Evolutionary conservation across 495 filamentous ascomycete species (phyloP), one percentile per base, ranked within the genome.

Genomic region (Talaromyces nanjingensis): DNA sequence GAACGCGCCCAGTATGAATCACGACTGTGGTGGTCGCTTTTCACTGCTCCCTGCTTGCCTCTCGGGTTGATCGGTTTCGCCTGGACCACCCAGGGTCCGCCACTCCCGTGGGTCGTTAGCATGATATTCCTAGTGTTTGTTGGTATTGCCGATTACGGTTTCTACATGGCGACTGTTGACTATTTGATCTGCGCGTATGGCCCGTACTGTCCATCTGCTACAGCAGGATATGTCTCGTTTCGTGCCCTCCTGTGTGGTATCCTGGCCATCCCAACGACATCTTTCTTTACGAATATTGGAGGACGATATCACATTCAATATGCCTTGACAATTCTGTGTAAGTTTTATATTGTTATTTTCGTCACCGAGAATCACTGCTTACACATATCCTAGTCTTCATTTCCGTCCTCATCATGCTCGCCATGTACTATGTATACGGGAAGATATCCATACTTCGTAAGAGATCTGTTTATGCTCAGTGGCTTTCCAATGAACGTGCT

Each of bases 131-230:
- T 79, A 0, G 72, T 72, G 8, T 74, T 86, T 58, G 83, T 89
- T 59, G 86, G 83, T 24, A 85, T 87, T 56, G 85, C 86, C 45
- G 87, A 88, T 67, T 89, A 85, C 66, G 77, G 81, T 60, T 87
- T 89, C 64, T 89, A 89, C 72, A 86, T 91, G 87, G 87, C 9
- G n/a, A 88, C 89, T 0, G 88, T 91, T 63, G 89, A 92, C 63
- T 92, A 92, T 73, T 91, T 91, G 88, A 84, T 91, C 60, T 85
- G 83, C 56, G 80, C 87, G 1, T 91, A 92, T 68, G 89, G 89
- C 6, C 86, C 85, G 4, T 91, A 90, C 72, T 86, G 87, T 3
- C 87, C 89, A 4, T 91, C 89, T 0, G 89, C 89, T 0, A 90
- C 87, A 6, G 89, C 89, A 45, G 86, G 86, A 9, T 88, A 89